These are phyloP conservation scores for Eucalyptus cloeziana DNA, from an alignment of 345 rosid genomes.

Conservation along the genomic window DNA sequence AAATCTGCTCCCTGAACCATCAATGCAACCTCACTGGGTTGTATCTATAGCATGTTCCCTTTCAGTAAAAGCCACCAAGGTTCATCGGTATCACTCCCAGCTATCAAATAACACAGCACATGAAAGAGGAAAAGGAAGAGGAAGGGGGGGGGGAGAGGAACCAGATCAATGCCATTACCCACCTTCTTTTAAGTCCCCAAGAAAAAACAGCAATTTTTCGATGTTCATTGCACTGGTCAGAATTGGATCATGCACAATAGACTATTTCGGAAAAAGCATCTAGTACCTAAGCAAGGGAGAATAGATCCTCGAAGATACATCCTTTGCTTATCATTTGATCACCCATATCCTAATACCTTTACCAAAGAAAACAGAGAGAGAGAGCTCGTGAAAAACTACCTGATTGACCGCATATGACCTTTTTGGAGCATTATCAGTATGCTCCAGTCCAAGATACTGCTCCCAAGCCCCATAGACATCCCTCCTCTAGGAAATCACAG, in stretches of 20 bases:
- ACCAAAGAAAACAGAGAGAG: neutral
- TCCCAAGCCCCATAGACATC: conserved; percentile 76
- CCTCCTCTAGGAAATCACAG: conserved; percentile 20
- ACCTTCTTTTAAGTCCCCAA: neutral
- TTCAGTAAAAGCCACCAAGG: neutral
- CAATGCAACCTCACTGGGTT: neutral
- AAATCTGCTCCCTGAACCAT: neutral
- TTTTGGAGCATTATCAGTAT: conserved; percentile 53
- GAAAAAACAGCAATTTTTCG: neutral
- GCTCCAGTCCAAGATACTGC: conserved; percentile 71
- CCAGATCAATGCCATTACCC: neutral
- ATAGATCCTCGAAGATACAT: neutral
- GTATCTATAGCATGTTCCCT: neutral
- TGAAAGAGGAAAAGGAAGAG: neutral
- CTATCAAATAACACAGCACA: neutral
- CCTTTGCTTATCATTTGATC: neutral
- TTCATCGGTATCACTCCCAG: neutral
- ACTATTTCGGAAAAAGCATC: neutral
- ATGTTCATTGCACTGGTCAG: neutral
- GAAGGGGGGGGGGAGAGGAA: too few species aligned
- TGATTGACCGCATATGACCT: conserved; percentile 45
- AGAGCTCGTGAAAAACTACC: conserved; percentile 8
- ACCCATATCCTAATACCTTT: neutral
- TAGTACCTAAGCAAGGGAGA: neutral
- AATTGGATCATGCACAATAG: neutral